Evolutionary conservation across 2,329 filamentous ascomycete genomes (phyloP), one percentile per base, ranked within the genome.

Genomic region (Clonostachys byssicola): DNA sequence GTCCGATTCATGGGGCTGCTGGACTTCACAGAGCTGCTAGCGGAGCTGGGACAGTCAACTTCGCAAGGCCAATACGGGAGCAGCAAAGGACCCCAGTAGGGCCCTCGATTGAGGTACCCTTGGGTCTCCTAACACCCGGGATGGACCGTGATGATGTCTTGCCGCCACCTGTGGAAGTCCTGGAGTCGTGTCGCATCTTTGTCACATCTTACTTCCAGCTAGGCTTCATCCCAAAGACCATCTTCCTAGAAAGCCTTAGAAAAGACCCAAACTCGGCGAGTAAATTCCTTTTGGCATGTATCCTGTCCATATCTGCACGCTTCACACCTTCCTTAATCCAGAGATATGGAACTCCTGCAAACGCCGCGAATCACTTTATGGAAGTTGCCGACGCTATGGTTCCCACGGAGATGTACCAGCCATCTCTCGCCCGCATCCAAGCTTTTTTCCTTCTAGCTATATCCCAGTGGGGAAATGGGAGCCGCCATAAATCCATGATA

Each of bases 391-490:
- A 49, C 14, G 44, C 47, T 12, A 55, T 62, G 54, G 57, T 60
- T 5, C 51, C 50, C 1, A 23, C 47, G 2, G 53, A 64, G 48
- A 65, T 65, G 62, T 64, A 58, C 45, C 48, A 43, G 23, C 54
- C 59, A 3, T 56, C 50, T 9, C 55, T 64, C 12, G 60, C 63
- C 44, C 49, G 52, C 12, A 59, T 58, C 13, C 60, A 65, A 45
- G 57, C 50, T 14, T 63, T 65, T 49, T 65, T 65, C 42, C 55
- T 65, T 6, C 47, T 64, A n/a, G 55, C 56, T 42, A 63, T 65
- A 16, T 56, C 63, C 4, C 57, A 64, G 39, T 65, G 63, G 62
- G 63, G 61, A 5, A 59, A 62, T 35, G 61, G 59, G 10, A 61
- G 63, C 38, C 59, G 54, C 39, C 52, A 63, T 30, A 51, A 59